These are phyloP conservation scores for Microbotryomycetes sp. DNA, from an alignment of 1,284 basidiomycete genomes.

Conservation along the genomic window DNA sequence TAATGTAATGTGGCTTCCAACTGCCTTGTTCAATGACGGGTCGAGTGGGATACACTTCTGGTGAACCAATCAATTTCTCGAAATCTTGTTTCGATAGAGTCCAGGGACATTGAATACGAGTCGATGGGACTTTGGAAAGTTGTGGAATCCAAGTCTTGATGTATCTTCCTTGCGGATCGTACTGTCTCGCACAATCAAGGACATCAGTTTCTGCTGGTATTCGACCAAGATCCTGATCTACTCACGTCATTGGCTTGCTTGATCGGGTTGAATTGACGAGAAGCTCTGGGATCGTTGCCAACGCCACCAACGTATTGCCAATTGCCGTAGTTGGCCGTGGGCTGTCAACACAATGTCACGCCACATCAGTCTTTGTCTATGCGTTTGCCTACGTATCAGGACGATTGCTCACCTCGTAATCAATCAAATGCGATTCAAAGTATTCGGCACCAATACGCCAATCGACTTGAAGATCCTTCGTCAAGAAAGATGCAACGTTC, in stretches of 20 bases:
- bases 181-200: too few relatives aligned
- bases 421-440: slow-evolving; percentile 49
- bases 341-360: slow-evolving; percentile 13
- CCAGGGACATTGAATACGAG: slow-evolving; percentile 41
- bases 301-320: slow-evolving; percentile 50
- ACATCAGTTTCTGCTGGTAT: too few relatives aligned
- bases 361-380: background rate
- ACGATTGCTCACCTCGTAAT: slow-evolving; percentile 43
- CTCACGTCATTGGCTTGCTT: slow-evolving; percentile 50
- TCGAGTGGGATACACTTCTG: slow-evolving; percentile 22
- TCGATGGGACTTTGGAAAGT: slow-evolving; percentile 43
- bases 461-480: slow-evolving; percentile 51
- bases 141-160: slow-evolving; percentile 50
- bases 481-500: slow-evolving; percentile 53
- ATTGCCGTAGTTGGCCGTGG: slow-evolving; percentile 45
- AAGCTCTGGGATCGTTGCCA: slow-evolving; percentile 52
- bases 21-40: slow-evolving; percentile 33
- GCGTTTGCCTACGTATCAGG: background rate
- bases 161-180: slow-evolving; percentile 50
- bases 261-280: slow-evolving; percentile 53
- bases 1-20: slow-evolving; percentile 36
- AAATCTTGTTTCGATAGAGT: slow-evolving; percentile 23
- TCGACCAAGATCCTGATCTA: too few relatives aligned
- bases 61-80: slow-evolving; percentile 10
- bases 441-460: slow-evolving; percentile 55